A percentile compares a stretch with the other conserved stretches of the same genome.
Conservation (phyloP, 1,139 yeast genomes). For the Sugiyamaella neomexicana region DNA sequence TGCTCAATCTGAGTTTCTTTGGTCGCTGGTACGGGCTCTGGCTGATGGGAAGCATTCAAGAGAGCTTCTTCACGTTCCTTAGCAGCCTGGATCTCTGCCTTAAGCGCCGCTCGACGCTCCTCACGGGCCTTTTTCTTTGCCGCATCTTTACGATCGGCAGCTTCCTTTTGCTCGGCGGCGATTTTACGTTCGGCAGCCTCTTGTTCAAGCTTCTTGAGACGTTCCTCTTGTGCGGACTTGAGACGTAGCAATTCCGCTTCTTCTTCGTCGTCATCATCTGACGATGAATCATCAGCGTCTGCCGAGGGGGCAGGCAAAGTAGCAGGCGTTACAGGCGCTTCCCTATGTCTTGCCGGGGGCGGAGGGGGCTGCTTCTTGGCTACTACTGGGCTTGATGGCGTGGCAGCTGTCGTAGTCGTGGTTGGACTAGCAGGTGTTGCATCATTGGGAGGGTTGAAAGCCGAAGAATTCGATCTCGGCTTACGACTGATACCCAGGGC, state of each 20-base stretch:
- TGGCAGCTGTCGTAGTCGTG: slow-evolving; percentile 21
- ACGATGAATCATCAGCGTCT: slow-evolving; percentile 37
- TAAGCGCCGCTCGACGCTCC: slow-evolving; percentile 58
- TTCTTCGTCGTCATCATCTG: slow-evolving; percentile 47
- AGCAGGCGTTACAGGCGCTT: slow-evolving; percentile 18
- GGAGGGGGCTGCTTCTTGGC: slow-evolving; percentile 22
- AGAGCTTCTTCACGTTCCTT: slow-evolving; percentile 42
- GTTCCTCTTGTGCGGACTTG: slow-evolving; percentile 43
- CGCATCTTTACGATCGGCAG: slow-evolving; percentile 18
- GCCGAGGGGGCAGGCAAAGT: slow-evolving; percentile 15
- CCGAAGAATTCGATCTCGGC: slow-evolving; percentile 27
- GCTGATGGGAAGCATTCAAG: slow-evolving; percentile 28
- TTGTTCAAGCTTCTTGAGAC: slow-evolving; percentile 33
- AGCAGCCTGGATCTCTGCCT: slow-evolving; percentile 67
- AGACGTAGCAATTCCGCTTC: slow-evolving; percentile 50
- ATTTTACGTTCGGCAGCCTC: slow-evolving; percentile 28
- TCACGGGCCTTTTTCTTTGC: slow-evolving; percentile 53
- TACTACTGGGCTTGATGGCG: slow-evolving; percentile 21
- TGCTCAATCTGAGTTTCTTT: slow-evolving; percentile 15
- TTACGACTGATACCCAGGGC: slow-evolving; percentile 70
- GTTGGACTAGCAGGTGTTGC: slow-evolving; percentile 22
- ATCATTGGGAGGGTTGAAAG: slow-evolving; percentile 31
- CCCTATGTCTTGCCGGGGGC: slow-evolving; percentile 17
- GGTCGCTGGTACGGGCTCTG: slow-evolving; percentile 38
- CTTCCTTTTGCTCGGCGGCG: slow-evolving; percentile 45